Conservation (phyloP, 768 basidiomycete species). For the Leccinum rimulosum region DNA sequence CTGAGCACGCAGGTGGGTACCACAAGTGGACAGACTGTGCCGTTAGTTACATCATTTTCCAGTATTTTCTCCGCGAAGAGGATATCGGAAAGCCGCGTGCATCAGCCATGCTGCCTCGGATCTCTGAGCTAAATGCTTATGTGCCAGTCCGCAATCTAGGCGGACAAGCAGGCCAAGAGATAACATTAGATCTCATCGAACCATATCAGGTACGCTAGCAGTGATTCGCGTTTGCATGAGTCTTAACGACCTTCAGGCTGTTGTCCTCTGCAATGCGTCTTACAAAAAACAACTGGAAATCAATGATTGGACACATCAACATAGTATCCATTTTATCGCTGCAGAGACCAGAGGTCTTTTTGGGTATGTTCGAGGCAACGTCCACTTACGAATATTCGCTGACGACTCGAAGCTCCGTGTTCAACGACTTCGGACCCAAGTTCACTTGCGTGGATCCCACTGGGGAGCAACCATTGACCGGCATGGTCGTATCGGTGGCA, state of each 20-base stretch:
- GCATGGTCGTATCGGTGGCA: constrained; percentile 95
- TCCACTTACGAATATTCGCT: constrained; percentile 1
- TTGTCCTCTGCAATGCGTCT: constrained; percentile 81
- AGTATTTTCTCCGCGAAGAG: constrained; percentile 92
- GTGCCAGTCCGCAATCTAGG: constrained; percentile 90
- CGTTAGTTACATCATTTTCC: constrained; percentile 11
- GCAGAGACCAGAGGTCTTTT: constrained; percentile 93
- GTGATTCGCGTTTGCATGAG: not conserved
- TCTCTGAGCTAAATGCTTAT: constrained; percentile 94
- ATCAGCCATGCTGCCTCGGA: constrained; percentile 78
- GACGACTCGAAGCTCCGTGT: constrained; percentile 62
- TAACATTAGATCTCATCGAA: constrained; percentile 77
- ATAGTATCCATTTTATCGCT: constrained; percentile 88
- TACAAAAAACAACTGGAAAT: constrained; percentile 88
- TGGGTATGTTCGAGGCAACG: constrained; percentile 53
- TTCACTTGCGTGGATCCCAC: constrained; percentile 97
- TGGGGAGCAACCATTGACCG: constrained; percentile 90
- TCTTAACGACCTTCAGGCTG: constrained; percentile 51
- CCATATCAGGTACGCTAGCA: constrained; percentile 76
- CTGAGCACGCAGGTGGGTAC: constrained; percentile 81
- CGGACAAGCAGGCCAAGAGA: constrained; percentile 71
- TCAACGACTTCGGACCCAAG: constrained; percentile 95
- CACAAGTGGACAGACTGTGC: not conserved
- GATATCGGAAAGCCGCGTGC: constrained; percentile 91
- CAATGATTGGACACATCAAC: constrained; percentile 90